Evolutionary conservation across 2,329 filamentous ascomycete species (phyloP).

Genomic region (Apiospora pterosperma): DNA sequence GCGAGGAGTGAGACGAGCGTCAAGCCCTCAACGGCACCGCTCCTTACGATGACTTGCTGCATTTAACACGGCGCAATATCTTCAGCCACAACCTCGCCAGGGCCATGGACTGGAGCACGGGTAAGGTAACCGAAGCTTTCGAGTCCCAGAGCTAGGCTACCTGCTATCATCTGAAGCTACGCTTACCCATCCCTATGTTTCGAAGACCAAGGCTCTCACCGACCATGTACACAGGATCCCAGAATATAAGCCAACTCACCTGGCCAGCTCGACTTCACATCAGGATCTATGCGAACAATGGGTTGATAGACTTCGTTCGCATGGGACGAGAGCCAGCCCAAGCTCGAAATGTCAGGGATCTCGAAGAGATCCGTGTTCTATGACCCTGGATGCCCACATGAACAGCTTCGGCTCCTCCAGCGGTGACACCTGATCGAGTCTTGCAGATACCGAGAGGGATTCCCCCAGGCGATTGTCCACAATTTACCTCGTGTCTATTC

Average conservation of each 20-base stretch:
- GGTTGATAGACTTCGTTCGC: neutral
- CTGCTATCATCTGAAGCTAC: neutral
- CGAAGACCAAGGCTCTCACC: neutral
- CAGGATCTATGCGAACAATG: neutral
- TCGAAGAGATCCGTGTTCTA: neutral
- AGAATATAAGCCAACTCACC: neutral
- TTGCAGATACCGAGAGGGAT: constrained; percentile 1
- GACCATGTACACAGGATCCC: neutral
- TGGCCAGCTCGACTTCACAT: neutral
- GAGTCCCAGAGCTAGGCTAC: neutral
- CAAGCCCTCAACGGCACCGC: neutral
- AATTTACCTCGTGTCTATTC: neutral
- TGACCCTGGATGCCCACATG: constrained; percentile 1
- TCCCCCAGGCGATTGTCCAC: neutral
- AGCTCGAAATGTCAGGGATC: neutral
- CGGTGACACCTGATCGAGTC: constrained; percentile 2
- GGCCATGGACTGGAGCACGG: neutral
- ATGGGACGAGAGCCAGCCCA: neutral
- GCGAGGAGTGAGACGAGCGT: neutral
- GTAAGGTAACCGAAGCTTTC: neutral
- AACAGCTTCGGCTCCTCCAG: neutral
- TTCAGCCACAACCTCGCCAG: neutral
- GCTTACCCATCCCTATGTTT: neutral
- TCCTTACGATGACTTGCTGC: neutral
- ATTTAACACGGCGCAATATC: neutral